phyloP scores from a whole-genome alignment of 768 basidiomycete genomes.

The Leccinum sublutescens region DNA sequence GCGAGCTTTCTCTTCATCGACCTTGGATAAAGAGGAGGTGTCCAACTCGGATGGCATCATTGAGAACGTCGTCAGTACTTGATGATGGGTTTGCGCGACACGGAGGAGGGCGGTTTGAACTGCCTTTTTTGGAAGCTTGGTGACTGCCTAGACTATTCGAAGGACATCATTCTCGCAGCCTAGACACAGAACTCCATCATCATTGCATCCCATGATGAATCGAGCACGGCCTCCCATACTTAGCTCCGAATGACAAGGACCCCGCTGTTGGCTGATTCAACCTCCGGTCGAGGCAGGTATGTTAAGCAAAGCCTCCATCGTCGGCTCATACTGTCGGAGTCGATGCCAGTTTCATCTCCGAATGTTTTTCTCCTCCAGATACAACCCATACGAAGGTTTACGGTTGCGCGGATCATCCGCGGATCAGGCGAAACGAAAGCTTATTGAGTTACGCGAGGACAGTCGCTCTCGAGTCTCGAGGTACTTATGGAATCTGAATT shows the following conservation, averaged over 20 bases:
- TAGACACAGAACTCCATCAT: not conserved
- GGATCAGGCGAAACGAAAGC: slow-evolving; percentile 16
- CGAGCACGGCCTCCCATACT: not conserved
- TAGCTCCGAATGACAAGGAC: not conserved
- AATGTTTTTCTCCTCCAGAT: slow-evolving; percentile 12
- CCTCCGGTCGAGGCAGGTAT: not conserved
- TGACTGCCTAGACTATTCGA: not conserved
- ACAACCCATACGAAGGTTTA: slow-evolving; percentile 15
- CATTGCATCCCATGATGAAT: not conserved
- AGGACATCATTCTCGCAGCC: not conserved
- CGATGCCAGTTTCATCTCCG: slow-evolving; percentile 27
- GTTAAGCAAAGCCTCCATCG: not conserved
- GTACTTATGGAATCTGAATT: slow-evolving; percentile 3
- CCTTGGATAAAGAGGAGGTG: slow-evolving; percentile 29
- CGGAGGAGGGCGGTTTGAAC: slow-evolving; percentile 8
- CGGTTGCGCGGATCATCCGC: slow-evolving; percentile 27
- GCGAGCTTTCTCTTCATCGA: slow-evolving; percentile 52
- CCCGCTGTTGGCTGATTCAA: not conserved
- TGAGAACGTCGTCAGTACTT: not conserved
- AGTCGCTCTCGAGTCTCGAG: not conserved
- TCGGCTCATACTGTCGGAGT: slow-evolving; percentile 20
- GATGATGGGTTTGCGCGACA: slow-evolving; percentile 11
- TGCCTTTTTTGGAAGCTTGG: not conserved
- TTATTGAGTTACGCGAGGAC: slow-evolving; percentile 17
- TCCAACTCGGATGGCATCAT: slow-evolving; percentile 22